Conservation (phyloP, 208 protist genomes). For the Wallacemonas collosoma region DNA sequence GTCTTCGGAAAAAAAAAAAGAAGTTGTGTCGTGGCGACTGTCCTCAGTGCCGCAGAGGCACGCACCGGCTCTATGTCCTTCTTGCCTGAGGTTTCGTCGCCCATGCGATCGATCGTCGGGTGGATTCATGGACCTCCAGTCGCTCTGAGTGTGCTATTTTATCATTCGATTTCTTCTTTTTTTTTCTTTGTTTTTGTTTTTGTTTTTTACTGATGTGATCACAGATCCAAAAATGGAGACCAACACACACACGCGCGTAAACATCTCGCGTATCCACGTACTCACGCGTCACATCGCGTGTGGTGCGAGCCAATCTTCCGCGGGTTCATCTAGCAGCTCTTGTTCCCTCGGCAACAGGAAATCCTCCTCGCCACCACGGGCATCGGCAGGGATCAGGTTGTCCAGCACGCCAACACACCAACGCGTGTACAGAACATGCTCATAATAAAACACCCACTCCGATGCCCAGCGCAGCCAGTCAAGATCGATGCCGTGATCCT, state of each 20-base stretch:
- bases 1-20: too few relatives aligned
- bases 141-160: too few relatives aligned
- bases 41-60: too few relatives aligned
- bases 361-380: constrained; percentile 65
- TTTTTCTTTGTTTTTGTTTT: not conserved
- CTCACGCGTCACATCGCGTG: constrained; percentile 25
- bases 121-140: too few relatives aligned
- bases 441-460: constrained; percentile 79
- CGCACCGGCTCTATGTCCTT: too few relatives aligned
- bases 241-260: not conserved
- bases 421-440: constrained; percentile 65
- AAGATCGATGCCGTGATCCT: constrained; percentile 76
- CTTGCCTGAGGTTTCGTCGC: too few relatives aligned
- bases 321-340: constrained; percentile 48
- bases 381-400: constrained; percentile 54
- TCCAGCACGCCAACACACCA: constrained; percentile 71
- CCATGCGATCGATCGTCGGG: too few relatives aligned
- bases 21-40: too few relatives aligned
- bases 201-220: not conserved
- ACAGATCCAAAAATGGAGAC: not conserved
- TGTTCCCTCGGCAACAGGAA: constrained; percentile 58
- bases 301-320: constrained; percentile 59
- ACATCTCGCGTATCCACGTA: not conserved
- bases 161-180: too few relatives aligned
- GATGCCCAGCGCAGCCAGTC: constrained; percentile 76